phyloP scores from a whole-genome alignment of 805 yeast genomes.

The Metschnikowia henanensis region DNA sequence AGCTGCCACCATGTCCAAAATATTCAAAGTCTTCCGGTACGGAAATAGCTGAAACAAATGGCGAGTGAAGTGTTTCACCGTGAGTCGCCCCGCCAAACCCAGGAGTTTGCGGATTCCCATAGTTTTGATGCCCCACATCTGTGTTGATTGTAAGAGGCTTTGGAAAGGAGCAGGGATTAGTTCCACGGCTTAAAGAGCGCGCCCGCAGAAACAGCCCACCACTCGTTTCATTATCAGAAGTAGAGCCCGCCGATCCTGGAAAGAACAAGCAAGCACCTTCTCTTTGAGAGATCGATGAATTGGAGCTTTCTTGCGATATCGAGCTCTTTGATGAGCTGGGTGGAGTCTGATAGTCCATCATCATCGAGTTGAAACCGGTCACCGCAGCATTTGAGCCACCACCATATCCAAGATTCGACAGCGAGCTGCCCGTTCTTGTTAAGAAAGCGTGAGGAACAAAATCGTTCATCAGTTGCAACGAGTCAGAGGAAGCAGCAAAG shows the following conservation, averaged over 20 bases:
- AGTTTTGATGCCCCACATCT: slow-evolving; percentile 20
- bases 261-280: slow-evolving; percentile 3
- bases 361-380: slow-evolving; percentile 32
- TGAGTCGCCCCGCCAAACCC: slow-evolving; percentile 8
- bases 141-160: slow-evolving; percentile 40
- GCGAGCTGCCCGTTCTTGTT: slow-evolving; percentile 27
- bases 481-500: slow-evolving; percentile 35
- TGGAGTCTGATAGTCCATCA: slow-evolving; percentile 44
- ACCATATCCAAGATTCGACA: slow-evolving; percentile 10
- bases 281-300: slow-evolving; percentile 13
- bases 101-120: not conserved
- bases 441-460: slow-evolving; percentile 43
- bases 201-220: slow-evolving; percentile 13
- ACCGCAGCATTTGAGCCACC: slow-evolving; percentile 12
- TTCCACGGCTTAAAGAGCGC: slow-evolving; percentile 17
- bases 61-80: slow-evolving; percentile 34
- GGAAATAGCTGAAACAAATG: slow-evolving; percentile 40
- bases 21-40: slow-evolving; percentile 38
- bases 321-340: slow-evolving; percentile 37
- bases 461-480: slow-evolving; percentile 45
- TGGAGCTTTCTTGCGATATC: slow-evolving; percentile 20
- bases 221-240: slow-evolving; percentile 35
- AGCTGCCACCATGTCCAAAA: slow-evolving; percentile 21
- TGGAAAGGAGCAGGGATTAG: slow-evolving; percentile 28
- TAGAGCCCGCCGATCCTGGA: slow-evolving; percentile 7